phyloP scores from a whole-genome alignment of 176 grass and related monocot species.

The Eleusine coracana region DNA sequence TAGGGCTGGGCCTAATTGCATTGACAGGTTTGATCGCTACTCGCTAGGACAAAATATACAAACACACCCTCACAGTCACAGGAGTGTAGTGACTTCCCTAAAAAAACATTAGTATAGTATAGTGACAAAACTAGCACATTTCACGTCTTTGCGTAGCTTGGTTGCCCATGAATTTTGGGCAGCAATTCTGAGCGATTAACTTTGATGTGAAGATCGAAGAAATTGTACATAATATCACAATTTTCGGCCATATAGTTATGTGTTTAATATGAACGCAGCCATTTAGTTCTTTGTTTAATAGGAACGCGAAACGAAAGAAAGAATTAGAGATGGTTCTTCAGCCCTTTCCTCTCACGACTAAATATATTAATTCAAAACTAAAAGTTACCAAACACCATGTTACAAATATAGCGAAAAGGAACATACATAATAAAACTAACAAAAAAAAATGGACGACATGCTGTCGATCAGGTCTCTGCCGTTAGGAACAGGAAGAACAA shows the following conservation, averaged over 20 bases:
- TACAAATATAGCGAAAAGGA: neutral
- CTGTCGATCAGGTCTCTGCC: conserved; percentile 1
- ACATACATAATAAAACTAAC: neutral
- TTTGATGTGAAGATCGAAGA: neutral
- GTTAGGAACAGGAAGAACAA: conserved; percentile 30
- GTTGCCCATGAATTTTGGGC: neutral
- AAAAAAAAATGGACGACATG: conserved; percentile 1
- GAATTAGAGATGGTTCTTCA: neutral
- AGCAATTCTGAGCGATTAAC: too few relatives aligned
- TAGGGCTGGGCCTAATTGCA: neutral
- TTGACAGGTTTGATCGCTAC: neutral
- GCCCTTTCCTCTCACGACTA: neutral
- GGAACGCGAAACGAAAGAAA: neutral
- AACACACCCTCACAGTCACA: too few relatives aligned
- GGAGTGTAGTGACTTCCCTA: too few relatives aligned
- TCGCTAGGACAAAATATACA: neutral
- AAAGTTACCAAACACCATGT: neutral
- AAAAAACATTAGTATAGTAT: too few relatives aligned
- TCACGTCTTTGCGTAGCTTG: too few relatives aligned
- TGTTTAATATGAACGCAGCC: too few relatives aligned
- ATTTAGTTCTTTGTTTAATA: too few relatives aligned
- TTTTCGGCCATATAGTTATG: neutral
- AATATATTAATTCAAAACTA: neutral
- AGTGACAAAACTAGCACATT: too few relatives aligned
- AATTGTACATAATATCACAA: neutral